Evolutionary conservation across 306 rosid species (phyloP), one percentile per base, ranked within the genome.

Genomic region (Prosopis cineraria): DNA sequence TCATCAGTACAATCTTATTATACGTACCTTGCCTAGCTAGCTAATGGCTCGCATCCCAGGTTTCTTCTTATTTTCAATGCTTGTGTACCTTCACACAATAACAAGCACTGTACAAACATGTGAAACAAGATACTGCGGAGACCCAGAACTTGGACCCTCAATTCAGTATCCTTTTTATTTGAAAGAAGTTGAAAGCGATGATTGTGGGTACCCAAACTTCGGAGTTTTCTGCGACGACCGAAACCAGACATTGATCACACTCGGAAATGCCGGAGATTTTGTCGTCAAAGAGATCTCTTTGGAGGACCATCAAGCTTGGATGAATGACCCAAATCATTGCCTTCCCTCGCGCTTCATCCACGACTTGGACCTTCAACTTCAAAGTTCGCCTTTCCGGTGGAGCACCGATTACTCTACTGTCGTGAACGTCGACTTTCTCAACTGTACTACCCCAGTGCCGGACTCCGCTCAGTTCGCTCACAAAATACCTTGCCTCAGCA

Each of bases 121-220:
- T 55, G 12, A 33, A 3, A 37, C 24, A 2, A 22, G 6, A 36
- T 52, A 7, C 5, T 85, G 89, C 43, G 24, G 63, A 3, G 6
- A 0, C 66, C 47, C 62, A 0, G 0, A 33, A 9, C 6, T 0
- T 8, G 70, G 7, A 44, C 34, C 62, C 5, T 13, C 13, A 1
- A 68, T 87, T 22, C 52, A 39, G 13, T 84, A 78, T 71, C 92
- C 92, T n/a, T 86, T 82, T 68, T 37, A 73, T 17, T 40, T 86
- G 24, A 71, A 16, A 43, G 16, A 29, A 52, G 59, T 22, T 20
- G 27, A 52, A 52, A 52, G 19, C 2, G 6, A 0, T 5, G 0
- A 0, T 9, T 14, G 72, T 11, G 75, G 80, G 22, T 74, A 64
- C 67, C 58, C 73, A 1, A 75, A 77, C 0, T 84, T 84, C 52